phyloP scores from a whole-genome alignment of 306 rosid genomes.

The Quercus alba region DNA sequence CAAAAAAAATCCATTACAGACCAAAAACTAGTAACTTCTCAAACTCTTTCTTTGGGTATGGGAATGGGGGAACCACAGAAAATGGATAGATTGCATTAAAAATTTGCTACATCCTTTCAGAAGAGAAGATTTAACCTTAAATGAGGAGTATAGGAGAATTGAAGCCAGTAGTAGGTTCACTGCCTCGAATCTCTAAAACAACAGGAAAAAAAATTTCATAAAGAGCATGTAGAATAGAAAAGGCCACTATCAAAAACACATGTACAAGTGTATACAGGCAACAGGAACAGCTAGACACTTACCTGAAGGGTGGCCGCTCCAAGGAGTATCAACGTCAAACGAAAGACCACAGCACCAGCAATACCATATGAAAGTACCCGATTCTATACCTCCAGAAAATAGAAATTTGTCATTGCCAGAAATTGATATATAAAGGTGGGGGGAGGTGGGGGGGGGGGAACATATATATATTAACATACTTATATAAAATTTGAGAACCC shows the following conservation, averaged over 20 bases:
- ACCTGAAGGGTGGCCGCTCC: conserved; percentile 91
- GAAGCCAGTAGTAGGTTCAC: conserved; percentile 86
- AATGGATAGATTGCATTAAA: conserved; percentile 1
- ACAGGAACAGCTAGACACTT: conserved; percentile 12
- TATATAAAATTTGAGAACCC: conserved; percentile 15
- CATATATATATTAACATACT: not conserved
- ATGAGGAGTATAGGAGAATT: conserved; percentile 71
- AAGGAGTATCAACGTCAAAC: conserved; percentile 70
- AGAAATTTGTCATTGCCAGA: conserved; percentile 17
- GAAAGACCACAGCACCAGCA: conserved; percentile 83
- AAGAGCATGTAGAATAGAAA: conserved; percentile 1
- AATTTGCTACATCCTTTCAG: not conserved
- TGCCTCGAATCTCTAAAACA: conserved; percentile 75
- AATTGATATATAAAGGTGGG: not conserved
- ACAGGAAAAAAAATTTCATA: conserved; percentile 23
- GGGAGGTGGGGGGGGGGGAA: too few species aligned
- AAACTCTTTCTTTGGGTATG: not conserved
- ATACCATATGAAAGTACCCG: conserved; percentile 95
- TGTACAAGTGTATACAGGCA: conserved; percentile 7
- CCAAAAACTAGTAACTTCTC: not conserved
- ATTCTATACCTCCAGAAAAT: conserved; percentile 44
- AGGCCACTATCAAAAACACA: not conserved
- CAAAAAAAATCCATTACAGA: not conserved
- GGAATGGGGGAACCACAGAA: not conserved
- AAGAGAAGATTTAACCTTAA: conserved; percentile 60